Conservation (phyloP, 495 filamentous ascomycete species). For the Talaromyces wortmannii region DNA sequence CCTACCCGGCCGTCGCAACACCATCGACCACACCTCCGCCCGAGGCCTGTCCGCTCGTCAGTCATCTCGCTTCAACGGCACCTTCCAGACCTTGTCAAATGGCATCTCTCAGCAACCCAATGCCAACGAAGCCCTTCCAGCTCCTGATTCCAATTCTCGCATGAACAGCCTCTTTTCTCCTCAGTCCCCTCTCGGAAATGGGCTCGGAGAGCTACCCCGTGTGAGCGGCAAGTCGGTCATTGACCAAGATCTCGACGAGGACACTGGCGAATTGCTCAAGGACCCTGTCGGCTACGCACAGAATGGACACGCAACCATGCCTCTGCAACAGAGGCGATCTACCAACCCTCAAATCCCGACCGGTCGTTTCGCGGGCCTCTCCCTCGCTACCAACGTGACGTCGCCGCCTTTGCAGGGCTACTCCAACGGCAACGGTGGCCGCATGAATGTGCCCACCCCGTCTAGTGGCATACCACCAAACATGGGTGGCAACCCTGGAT, state of each 20-base stretch:
- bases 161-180: constrained; percentile 76
- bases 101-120: constrained; percentile 48
- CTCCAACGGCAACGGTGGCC: constrained; percentile 21
- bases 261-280: constrained; percentile 76
- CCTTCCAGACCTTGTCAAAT: constrained; percentile 61
- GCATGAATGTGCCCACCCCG: constrained; percentile 45
- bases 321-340: constrained; percentile 49
- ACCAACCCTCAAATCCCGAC: constrained; percentile 72
- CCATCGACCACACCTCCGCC: constrained; percentile 49
- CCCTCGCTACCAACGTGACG: constrained; percentile 57
- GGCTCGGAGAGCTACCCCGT: constrained; percentile 60
- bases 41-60: constrained; percentile 54
- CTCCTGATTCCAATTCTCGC: constrained; percentile 53
- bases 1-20: constrained; percentile 47
- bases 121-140: constrained; percentile 46
- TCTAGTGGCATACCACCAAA: constrained; percentile 55
- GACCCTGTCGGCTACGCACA: constrained; percentile 81
- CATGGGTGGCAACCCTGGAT: constrained; percentile 36
- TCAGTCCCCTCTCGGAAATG: constrained; percentile 75
- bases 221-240: constrained; percentile 79
- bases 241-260: constrained; percentile 78
- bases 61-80: constrained; percentile 68
- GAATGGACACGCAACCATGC: constrained; percentile 51
- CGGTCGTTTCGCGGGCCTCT: constrained; percentile 62
- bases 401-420: constrained; percentile 48